These are phyloP conservation scores for Xylaria sp. DNA, from an alignment of 495 filamentous ascomycete species.

Conservation along the genomic window DNA sequence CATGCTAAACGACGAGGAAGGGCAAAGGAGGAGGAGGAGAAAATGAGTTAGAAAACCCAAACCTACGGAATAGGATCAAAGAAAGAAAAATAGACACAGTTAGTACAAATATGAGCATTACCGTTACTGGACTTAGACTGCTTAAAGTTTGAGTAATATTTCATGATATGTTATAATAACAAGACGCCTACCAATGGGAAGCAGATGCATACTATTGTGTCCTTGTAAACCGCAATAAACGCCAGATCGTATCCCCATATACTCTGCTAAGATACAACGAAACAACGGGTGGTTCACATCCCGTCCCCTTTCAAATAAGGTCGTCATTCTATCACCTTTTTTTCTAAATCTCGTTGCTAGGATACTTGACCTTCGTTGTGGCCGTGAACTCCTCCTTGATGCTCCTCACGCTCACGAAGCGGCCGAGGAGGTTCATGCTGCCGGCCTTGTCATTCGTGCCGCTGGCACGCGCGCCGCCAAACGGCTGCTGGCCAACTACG, in stretches of 20 bases:
- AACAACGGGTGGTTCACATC: neutral
- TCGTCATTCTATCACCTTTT: neutral
- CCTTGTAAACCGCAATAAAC: conserved; percentile 2
- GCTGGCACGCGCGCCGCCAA: conserved; percentile 83
- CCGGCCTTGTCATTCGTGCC: conserved; percentile 95
- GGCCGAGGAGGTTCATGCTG: conserved; percentile 71
- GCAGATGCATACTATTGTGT: conserved; percentile 2
- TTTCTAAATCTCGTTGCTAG: conserved; percentile 69
- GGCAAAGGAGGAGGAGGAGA: neutral
- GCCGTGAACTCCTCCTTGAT: conserved; percentile 90
- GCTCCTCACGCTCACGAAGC: conserved; percentile 83
- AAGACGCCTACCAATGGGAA: conserved; percentile 1
- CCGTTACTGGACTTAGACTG: neutral
- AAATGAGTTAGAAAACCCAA: neutral
- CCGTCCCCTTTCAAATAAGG: neutral
- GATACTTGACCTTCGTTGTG: conserved; percentile 74
- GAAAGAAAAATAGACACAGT: neutral
- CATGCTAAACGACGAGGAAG: too few relatives aligned
- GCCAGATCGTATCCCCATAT: conserved; percentile 7
- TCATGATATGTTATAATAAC: neutral
- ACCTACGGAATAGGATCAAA: neutral
- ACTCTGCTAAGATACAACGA: neutral
- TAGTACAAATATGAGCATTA: neutral
- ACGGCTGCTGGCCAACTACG: conserved; percentile 91
- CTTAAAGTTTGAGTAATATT: neutral